Evolutionary conservation across 2,329 filamentous ascomycete genomes (phyloP), one percentile per base, ranked within the genome.

Genomic region (Xylariomycetidae sp.): DNA sequence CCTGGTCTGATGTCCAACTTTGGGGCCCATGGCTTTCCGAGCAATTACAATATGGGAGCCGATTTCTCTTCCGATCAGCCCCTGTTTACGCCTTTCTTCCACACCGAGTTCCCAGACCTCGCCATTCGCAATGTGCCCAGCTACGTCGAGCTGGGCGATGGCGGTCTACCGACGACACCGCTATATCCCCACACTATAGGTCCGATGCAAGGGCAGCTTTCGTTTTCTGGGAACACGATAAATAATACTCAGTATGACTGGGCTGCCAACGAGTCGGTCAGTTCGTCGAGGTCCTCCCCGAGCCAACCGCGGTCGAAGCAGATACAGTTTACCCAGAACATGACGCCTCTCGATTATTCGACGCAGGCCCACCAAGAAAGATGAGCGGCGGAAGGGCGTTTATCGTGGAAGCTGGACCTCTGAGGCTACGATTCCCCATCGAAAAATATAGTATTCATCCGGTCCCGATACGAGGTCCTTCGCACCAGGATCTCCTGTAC

Each of bases 231-330:
- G 32, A 56, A 58, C 37, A 40, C 36, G 18, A 56, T 51, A 20
- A 55, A 47, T 18, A 69, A 65, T 25, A 51, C 65, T 12, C 70
- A 76, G 41, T 75, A 70, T 47, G 67, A 68, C 45, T 76, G 73
- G 62, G 64, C 72, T 5, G 62, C 52, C 10, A 57, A 66, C 26
- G 61, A 67, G 22, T 61, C 66, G 2, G 61, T 62, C 28, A 51
- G 58, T 17, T 60, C 61, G 16, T 52, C 53, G 5, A 57, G 49
- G 37, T 56, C 58, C 8, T 62, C 63, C 12, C 62, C 63, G 7
- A 51, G 54, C 19, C 57, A 59, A 19, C 41, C 58, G 2, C 55
- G 56, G 40, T 57, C 58, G n/a, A 63, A 62, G 44, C 61, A 63
- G 27, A 66, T 67, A 31, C 65, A 68, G 42, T 69, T 68, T 48